Base-by-base conservation (phyloP, 331 rosid genomes). In the Prunus yedoensis region DNA sequence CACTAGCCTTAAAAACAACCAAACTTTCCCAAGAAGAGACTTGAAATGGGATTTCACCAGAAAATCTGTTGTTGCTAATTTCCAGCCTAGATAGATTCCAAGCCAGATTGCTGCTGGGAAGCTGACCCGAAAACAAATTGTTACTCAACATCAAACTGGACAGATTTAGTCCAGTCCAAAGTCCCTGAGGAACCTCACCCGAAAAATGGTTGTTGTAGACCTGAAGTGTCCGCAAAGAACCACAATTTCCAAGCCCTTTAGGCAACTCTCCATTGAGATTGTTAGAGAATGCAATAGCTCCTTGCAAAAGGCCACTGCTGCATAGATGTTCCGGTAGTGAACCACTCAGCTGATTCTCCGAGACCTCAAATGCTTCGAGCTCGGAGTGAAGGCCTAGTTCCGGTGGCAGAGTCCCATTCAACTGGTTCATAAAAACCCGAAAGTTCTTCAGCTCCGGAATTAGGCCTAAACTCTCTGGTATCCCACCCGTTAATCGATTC, bases 361-460 rank as follows among this genome's bases (percentile, higher is more conserved):
- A 79, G 74, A 90, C 92, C 67, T 93, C 98, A 45, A 93, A 78
- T 0, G 25, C 68, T 60, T 76, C 78, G n/a, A 91, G 88, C 85
- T 82, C 76, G 4, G 96, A 91, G 78, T 86, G 62, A 35, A 77
- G 71, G 64, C 98, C 97, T 1, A 94, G 8, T 47, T 92, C 97
- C 12, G 82, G 80, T 20, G 99, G 97, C 85, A 94, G 18, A 54
- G 84, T 84, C 57, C 97, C 98, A 35, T 82, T 90, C 78, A 94
- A 71, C 78, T 78, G 78, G 83, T 94, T 94, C 49, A 27, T 73
- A 16, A 85, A 94, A 32, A 86, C 79, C 62, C 64, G 84, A 20
- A 94, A 87, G 3, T 3, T 3, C 67, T 53, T 66, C 5, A 94
- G 82, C 70, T 51, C 79, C 57, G 85, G 79, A 23, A 90, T 68